Evolutionary conservation across 192 early-diverging fungal genomes (phyloP).

Genomic region (Coemansia sp.): DNA sequence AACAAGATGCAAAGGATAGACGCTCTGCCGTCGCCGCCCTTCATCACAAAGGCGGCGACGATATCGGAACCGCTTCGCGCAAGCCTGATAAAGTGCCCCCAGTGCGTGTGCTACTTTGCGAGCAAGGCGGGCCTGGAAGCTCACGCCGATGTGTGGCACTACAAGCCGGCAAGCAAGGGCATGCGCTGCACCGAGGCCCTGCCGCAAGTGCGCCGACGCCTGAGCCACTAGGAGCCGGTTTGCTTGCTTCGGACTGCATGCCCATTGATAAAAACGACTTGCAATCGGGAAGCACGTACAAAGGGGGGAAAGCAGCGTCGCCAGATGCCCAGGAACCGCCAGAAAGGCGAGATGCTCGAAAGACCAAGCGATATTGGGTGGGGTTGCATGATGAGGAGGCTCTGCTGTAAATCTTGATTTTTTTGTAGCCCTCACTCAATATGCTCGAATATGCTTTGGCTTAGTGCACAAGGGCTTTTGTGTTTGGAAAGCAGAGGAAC

Average conservation of each 20-base stretch:
- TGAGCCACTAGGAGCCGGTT: background rate
- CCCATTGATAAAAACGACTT: too few relatives aligned
- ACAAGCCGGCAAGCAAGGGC: slow-evolving; percentile 6
- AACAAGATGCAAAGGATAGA: slow-evolving; percentile 2
- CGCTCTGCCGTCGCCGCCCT: background rate
- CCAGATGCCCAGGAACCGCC: too few relatives aligned
- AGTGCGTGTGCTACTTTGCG: slow-evolving; percentile 42
- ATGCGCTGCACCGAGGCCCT: background rate
- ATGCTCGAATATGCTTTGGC: too few relatives aligned
- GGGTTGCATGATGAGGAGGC: too few relatives aligned
- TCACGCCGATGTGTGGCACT: slow-evolving; percentile 51
- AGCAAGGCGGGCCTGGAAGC: slow-evolving; percentile 18
- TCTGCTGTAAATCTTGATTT: too few relatives aligned
- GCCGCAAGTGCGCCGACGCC: background rate
- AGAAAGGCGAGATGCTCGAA: too few relatives aligned
- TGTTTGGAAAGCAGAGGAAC: background rate
- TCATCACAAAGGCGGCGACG: slow-evolving; percentile 2
- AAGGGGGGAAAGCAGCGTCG: too few relatives aligned
- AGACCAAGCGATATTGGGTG: too few relatives aligned
- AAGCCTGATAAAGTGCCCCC: slow-evolving; percentile 32
- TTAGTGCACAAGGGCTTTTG: background rate
- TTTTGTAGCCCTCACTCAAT: too few relatives aligned
- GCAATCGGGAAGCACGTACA: too few relatives aligned
- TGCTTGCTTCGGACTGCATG: too few relatives aligned
- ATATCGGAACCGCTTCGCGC: background rate